These are phyloP conservation scores for Penicillium sp. DNA, from an alignment of 2,329 filamentous ascomycete genomes.

Conservation along the genomic window DNA sequence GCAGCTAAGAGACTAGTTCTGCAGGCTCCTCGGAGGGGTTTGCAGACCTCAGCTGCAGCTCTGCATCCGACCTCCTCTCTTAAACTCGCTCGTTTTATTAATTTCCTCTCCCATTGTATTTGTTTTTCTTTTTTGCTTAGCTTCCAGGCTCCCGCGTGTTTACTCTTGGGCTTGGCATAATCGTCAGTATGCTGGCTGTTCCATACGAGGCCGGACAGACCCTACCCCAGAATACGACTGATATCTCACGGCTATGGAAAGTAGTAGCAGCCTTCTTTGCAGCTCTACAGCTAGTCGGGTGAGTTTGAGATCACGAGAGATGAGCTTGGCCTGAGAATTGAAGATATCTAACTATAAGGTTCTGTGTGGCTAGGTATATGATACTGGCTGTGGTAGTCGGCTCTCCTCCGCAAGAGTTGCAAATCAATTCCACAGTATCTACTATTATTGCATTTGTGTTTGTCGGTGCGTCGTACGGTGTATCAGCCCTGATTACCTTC, in stretches of 20 bases:
- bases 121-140: neutral
- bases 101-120: neutral
- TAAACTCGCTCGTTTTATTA: neutral
- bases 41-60: neutral
- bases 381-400: neutral
- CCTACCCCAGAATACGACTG: neutral
- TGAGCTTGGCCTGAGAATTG: neutral
- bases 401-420: neutral
- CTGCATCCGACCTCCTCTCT: neutral
- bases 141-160: neutral
- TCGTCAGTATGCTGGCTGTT: neutral
- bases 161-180: neutral
- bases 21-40: neutral
- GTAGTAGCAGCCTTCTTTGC: neutral
- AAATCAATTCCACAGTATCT: neutral
- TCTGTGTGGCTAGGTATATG: neutral
- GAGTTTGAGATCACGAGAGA: neutral
- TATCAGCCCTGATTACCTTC: neutral
- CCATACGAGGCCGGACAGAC: neutral
- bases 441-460: neutral
- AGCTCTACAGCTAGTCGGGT: constrained; percentile 2
- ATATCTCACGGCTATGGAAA: neutral
- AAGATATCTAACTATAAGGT: neutral
- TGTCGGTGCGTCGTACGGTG: neutral
- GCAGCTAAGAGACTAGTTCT: neutral